Evolutionary conservation across 805 yeast genomes (phyloP).

Genomic region (Soucietia sequanensis): DNA sequence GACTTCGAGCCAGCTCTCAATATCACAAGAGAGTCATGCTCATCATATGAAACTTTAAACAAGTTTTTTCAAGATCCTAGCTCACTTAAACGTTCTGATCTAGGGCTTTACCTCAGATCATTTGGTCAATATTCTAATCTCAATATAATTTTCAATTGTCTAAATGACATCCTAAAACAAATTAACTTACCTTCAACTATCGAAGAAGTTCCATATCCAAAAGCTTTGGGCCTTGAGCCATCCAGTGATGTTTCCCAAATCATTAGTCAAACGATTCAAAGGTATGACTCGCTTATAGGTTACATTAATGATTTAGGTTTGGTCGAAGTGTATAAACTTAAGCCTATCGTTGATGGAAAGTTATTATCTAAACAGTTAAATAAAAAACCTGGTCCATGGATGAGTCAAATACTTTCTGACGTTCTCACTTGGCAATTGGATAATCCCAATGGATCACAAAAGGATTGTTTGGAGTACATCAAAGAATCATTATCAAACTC

Average conservation of each 20-base stretch:
- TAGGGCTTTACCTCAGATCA: constrained; percentile 59
- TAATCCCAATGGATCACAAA: constrained; percentile 54
- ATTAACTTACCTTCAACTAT: neutral
- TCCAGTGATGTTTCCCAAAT: neutral
- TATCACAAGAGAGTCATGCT: constrained; percentile 30
- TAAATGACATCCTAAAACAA: constrained; percentile 22
- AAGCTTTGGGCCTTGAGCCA: neutral
- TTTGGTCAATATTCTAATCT: constrained; percentile 54
- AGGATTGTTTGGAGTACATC: constrained; percentile 53
- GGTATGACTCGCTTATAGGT: constrained; percentile 32
- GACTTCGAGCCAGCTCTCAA: constrained; percentile 52
- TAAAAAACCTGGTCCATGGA: constrained; percentile 86
- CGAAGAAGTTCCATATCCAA: neutral
- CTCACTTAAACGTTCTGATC: constrained; percentile 45
- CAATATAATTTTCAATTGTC: constrained; percentile 37
- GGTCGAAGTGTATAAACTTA: constrained; percentile 45
- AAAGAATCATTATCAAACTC: constrained; percentile 18
- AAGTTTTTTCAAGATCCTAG: constrained; percentile 11
- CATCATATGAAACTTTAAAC: constrained; percentile 22
- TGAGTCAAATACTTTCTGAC: constrained; percentile 53
- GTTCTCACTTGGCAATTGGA: constrained; percentile 77
- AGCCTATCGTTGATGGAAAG: constrained; percentile 77
- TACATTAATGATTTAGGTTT: constrained; percentile 35
- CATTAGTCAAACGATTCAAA: constrained; percentile 9
- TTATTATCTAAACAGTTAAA: constrained; percentile 50